Conservation (phyloP, 1,139 yeast species). For the Hansenula sp. region DNA sequence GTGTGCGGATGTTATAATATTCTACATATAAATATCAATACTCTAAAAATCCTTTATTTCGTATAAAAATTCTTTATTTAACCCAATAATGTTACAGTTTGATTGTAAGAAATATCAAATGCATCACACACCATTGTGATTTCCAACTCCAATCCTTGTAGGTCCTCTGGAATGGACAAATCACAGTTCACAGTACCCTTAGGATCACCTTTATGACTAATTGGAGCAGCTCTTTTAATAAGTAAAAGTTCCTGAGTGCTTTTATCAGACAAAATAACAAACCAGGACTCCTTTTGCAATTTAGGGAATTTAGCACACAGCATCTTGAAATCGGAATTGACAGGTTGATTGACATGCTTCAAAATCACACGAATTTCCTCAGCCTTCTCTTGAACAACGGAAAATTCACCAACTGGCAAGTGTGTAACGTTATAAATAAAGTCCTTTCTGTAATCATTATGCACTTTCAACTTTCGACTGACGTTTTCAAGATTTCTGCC, state of each 20-base stretch:
- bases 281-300: constrained; percentile 93
- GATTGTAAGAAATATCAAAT: constrained; percentile 31
- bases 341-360: constrained; percentile 49
- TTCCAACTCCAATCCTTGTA: constrained; percentile 40
- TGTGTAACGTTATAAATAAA: constrained; percentile 41
- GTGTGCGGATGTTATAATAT: too few relatives aligned
- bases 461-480: constrained; percentile 11
- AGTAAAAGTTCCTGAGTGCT: constrained; percentile 45
- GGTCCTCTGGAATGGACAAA: constrained; percentile 45
- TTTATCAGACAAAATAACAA: constrained; percentile 56
- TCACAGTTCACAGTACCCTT: constrained; percentile 42
- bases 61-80: too few relatives aligned
- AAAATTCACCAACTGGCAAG: constrained; percentile 37
- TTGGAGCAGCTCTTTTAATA: constrained; percentile 67
- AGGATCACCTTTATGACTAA: constrained; percentile 27
- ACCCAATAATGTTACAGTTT: neutral
- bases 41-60: too few relatives aligned
- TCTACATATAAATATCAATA: too few relatives aligned
- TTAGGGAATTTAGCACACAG: constrained; percentile 84
- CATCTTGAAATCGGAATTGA: constrained; percentile 57
- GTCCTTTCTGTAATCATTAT: constrained; percentile 24
- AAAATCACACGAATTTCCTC: constrained; percentile 41
- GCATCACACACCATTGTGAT: constrained; percentile 64
- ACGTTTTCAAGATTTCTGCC: constrained; percentile 15
- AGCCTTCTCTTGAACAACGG: constrained; percentile 29